Base-by-base conservation (phyloP, 306 rosid species). In the Astragalus membranaceus region DNA sequence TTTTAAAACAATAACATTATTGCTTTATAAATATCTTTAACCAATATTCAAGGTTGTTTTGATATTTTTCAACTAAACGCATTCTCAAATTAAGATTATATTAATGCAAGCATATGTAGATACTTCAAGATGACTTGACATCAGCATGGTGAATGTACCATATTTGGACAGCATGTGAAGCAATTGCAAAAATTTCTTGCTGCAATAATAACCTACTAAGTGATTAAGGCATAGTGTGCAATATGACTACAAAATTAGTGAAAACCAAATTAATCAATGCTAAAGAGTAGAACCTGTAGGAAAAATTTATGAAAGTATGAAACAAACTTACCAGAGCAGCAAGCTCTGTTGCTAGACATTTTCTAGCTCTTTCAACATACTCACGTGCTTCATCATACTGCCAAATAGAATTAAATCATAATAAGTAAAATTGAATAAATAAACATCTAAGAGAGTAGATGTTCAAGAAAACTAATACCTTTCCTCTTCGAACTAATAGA, bases 321-420 rank as follows among this genome's bases (percentile, higher is more conserved):
- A 54, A 50, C 44, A 78, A 37, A 77, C 96, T 87, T 74, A 94
- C 99, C 82, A 94, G 81, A 81, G 99, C 97, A 48, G 97, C 99
- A 80, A 94, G 96, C 81, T 94, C 97, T 26, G 99, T 94, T 49
- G 99, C 99, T 84, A 94, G 81, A 80, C 99, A 94, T 80, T 91
- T 94, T 83, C 99, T 81, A 70, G 99, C 97, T 82, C 99, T 84
- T 84, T 94, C 99, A 64, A 94, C 95, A 73, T 87, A 94, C 48
- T 91, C 97, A 1, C 85, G 99, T 23, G 97, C 99, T 80, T 94
- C 99, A 75, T 91, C 97, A 78, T 88, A 86, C 97, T 94, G 87
- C 50, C 78, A 64, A 69, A 69, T 54, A 69, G 64, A 80, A 54
- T 29, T 6, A 8, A 64, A 61, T 54, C 67, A 55, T 50, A 64